Evolutionary conservation across 2,329 filamentous ascomycete species (phyloP).

Genomic region (Exophiala dermatitidis): DNA sequence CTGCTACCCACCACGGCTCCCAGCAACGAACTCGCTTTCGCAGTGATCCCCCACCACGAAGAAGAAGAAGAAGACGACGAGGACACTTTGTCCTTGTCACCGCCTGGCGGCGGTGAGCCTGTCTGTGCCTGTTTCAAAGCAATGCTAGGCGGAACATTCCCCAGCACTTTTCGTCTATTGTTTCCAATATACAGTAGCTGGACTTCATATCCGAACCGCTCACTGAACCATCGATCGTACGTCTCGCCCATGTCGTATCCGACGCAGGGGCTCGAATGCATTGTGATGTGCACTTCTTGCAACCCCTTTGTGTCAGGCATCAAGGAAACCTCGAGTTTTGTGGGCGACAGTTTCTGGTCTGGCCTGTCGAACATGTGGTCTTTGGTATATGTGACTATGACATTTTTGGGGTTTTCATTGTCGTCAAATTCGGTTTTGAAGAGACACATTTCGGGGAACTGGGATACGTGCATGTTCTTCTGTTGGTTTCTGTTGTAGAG

Average conservation of each 20-base stretch:
- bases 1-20: slow-evolving; percentile 7
- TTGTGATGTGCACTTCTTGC: slow-evolving; percentile 45
- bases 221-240: slow-evolving; percentile 61
- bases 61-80: too few relatives aligned
- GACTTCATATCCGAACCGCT: slow-evolving; percentile 56
- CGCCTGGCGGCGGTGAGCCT: too few relatives aligned
- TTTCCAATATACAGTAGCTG: slow-evolving; percentile 60
- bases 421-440: slow-evolving; percentile 47
- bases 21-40: slow-evolving; percentile 12
- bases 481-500: slow-evolving; percentile 47
- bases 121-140: slow-evolving; percentile 27
- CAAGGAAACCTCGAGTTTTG: slow-evolving; percentile 50
- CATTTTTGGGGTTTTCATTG: slow-evolving; percentile 27
- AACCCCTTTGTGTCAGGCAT: slow-evolving; percentile 45
- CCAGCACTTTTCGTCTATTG: slow-evolving; percentile 54
- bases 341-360: slow-evolving; percentile 27
- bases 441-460: slow-evolving; percentile 54
- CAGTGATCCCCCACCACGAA: slow-evolving; percentile 2
- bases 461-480: slow-evolving; percentile 55
- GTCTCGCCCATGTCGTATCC: slow-evolving; percentile 57
- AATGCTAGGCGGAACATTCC: slow-evolving; percentile 49
- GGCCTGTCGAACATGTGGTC: slow-evolving; percentile 22
- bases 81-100: too few relatives aligned
- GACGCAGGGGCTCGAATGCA: slow-evolving; percentile 53
- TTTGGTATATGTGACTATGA: slow-evolving; percentile 21